Evolutionary conservation across 306 rosid species (phyloP), one percentile per base, ranked within the genome.

Genomic region (Sechiopsis laciniata): DNA sequence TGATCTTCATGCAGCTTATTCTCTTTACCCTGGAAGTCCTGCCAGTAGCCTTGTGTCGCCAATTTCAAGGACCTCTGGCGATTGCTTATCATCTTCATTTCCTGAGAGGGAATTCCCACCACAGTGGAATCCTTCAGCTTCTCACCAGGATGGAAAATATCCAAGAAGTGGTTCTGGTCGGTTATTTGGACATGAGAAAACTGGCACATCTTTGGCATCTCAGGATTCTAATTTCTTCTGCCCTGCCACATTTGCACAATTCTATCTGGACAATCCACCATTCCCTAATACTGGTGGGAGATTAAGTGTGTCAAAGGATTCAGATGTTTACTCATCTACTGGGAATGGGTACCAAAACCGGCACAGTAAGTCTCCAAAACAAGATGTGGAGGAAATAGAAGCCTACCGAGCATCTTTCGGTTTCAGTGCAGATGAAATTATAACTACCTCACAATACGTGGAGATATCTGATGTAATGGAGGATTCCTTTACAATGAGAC

Each of bases 321-420:
- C 96, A 16, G 99, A 95, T 89, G 95, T 70, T 77, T 89, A 89
- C 85, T 77, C 90, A 46, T 75, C 84, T 78, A 80, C 88, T 77
- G 96, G 90, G 80, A 89, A 85, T 81, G 99, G 90, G 78, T 85
- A 86, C 81, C 97, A 91, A 84, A 91, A 64, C 80, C 82, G 86
- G 81, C 90, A 88, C 77, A 84, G 78, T 74, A 85, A 80, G 81
- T 90, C 92, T 77, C 95, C 99, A 75, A 91, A 89, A 86, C 99
- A 95, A 81, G 99, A 95, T 79, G 92, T 84, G 76, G 99, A 95
- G 83, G 99, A 95, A 80, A 57, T 89, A 78, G 99, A 95, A 87
- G 99, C 99, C 55, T 95, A 95, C 78, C 84, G 99, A 75, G 99
- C 99, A 79, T 95, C 99, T 35, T 95, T 95, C 82, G 99, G 99